Base-by-base conservation (phyloP, 352 stramenopile species). In the Bremia lactucae region DNA sequence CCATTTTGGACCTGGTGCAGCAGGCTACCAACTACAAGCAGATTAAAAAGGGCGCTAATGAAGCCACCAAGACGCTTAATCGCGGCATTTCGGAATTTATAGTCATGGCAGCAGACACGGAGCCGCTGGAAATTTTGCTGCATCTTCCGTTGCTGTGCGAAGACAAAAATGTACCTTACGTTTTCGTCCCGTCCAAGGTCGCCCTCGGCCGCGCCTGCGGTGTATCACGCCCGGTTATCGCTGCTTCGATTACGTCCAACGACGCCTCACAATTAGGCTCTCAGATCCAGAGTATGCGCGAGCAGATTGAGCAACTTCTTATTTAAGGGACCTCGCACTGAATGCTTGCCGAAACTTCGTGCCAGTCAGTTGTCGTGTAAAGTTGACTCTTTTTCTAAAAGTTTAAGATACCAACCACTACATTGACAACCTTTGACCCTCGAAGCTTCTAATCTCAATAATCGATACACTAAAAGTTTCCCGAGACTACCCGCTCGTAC, bases 1-100 rank as follows among this genome's bases (percentile, higher is more conserved):
- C 85, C 44, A 97, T 99, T 55, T 81, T 99, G 42, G 96, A 99
- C 68, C 74, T 99, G 43, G 87, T 99, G 37, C 96, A 99, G 72
- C 96, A 99, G 65, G 95, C 95, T 29, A 95, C 89, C 55, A 98
- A 98, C 75, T 98, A 98, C 89, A 98, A 98, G 85, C 96, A 99
- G 74, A 97, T 98, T 56, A 99, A 99, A 76, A 99, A 99, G 80
- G 96, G 97, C 41, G 97, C 96, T 44, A 99, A 99, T 77, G 97
- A 99, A 61, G 96, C 96, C 55, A 99, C 97, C 60, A 99, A 99
- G 79, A 99, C 96, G 15, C 69, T 99, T 41, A 99, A 99, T 78
- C 91, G 97, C 46, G 96, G 96, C 51, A 99, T 99, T 68, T 96
- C 87, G 39, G 96, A 99, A 76, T 97, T 99, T 61, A 99, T 99